Conservation (phyloP, 2,329 filamentous ascomycete species). For the Penicillium sp. region DNA sequence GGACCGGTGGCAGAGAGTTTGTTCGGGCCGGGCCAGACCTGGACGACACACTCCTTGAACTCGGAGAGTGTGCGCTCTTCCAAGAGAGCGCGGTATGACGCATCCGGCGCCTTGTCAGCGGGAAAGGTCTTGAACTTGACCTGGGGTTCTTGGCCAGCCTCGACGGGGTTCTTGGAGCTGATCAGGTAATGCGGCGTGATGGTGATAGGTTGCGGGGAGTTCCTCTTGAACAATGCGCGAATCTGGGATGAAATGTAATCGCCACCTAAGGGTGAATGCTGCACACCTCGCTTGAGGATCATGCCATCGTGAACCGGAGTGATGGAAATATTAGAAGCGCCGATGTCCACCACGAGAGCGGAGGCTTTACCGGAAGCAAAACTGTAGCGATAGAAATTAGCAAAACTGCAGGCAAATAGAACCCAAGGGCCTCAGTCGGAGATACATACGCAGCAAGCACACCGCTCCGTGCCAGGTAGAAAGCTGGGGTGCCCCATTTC, state of each 20-base stretch:
- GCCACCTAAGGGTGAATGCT: conserved; percentile 80
- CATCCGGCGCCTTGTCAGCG: conserved; percentile 56
- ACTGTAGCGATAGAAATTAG: conserved; percentile 28
- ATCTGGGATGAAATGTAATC: conserved; percentile 89
- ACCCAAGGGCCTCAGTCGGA: not conserved
- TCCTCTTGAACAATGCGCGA: conserved; percentile 71
- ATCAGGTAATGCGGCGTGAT: conserved; percentile 85
- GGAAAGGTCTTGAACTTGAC: conserved; percentile 70
- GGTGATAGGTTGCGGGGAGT: conserved; percentile 66
- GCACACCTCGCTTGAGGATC: conserved; percentile 85
- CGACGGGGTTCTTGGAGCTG: conserved; percentile 81
- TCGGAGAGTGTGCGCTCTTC: conserved; percentile 92
- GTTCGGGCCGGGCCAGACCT: conserved; percentile 83
- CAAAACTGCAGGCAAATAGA: not conserved
- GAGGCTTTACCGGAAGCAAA: conserved; percentile 93
- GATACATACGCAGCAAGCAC: conserved; percentile 71
- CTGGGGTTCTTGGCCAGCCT: conserved; percentile 77
- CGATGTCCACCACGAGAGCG: conserved; percentile 87
- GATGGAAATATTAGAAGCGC: conserved; percentile 82
- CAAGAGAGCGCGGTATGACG: conserved; percentile 77
- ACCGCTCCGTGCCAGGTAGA: conserved; percentile 86
- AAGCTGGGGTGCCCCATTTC: conserved; percentile 91
- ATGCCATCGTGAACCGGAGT: conserved; percentile 93
- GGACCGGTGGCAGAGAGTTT: conserved; percentile 55
- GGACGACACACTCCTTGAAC: conserved; percentile 97